Base-by-base conservation (phyloP, 2,329 filamentous ascomycete species). In the Lecanosticta acicola region DNA sequence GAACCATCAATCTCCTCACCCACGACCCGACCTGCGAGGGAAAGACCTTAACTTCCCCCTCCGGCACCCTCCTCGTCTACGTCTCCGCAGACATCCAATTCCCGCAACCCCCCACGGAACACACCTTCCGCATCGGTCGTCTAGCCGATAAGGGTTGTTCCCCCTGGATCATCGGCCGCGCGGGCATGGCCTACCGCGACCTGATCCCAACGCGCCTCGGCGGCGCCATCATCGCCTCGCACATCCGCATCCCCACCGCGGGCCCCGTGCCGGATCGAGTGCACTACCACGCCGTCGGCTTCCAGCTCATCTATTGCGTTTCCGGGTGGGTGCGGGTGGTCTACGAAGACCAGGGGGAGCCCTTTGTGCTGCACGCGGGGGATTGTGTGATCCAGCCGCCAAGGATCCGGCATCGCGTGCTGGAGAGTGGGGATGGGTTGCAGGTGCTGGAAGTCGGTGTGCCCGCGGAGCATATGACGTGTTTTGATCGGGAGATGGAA, bases 371-470 rank as follows among this genome's bases (percentile, higher is more conserved):
- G 5, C 16, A 14, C 13, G 49, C 49, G 5, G 49, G 49, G 1
- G 49, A 51, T 41, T 51, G 49, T 41, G 49, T 51, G 3, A 51
- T 45, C 16, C 49, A 51, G 14, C 49, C 49, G 20, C 49, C 49
- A 2, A 39, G 43, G 39, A 51, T 51, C n/a, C 14, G 49, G 10
- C 49, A 51, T 48, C 34, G 49, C 7, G 49, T 51, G 1, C 16
- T 51, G 32, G 49, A 51, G 19, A 17, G 37, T 16, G 38, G 37
- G 11, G 41, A 44, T 17, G 48, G 48, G 13, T 20, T 51, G 24
- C 41, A 51, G n/a, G 49, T 51, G 7, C 21, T 51, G 11, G 49
- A 51, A 19, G 33, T 51, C 14, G 49, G 49, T 4, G 49, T 51
- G 13, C 49, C 49, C 7, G 49, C 49, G 19, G 49, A 51, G 35